phyloP scores from a whole-genome alignment of 2,329 filamentous ascomycete genomes.

The Fusarium setosum region DNA sequence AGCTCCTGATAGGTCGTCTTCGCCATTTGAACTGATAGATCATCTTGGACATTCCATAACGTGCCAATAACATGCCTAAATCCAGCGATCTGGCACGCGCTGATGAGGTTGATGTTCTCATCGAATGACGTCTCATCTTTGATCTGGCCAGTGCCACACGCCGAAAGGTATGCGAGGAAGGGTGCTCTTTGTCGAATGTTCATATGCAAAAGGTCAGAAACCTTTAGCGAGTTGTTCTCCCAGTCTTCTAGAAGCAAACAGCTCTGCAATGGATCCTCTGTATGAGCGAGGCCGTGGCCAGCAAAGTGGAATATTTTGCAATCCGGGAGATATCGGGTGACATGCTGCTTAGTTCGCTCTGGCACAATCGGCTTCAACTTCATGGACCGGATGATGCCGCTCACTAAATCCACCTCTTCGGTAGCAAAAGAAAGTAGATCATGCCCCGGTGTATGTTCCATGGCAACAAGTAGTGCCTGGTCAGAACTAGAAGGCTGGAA shows the following conservation, averaged over 20 bases:
- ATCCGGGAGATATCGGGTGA: not conserved
- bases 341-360: not conserved
- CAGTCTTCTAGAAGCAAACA: not conserved
- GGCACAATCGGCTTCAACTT: not conserved
- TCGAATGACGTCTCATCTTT: not conserved
- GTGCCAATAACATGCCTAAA: not conserved
- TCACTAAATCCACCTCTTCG: not conserved
- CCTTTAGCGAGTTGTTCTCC: not conserved
- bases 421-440: not conserved
- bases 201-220: not conserved
- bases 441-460: not conserved
- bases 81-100: not conserved
- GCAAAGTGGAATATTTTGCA: conserved; percentile 1
- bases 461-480: not conserved
- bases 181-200: not conserved
- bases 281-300: not conserved
- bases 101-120: conserved; percentile 1
- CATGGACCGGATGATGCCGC: not conserved
- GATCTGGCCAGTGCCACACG: not conserved
- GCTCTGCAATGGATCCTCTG: not conserved
- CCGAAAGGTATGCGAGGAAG: conserved; percentile 7
- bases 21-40: not conserved
- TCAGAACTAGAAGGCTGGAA: not conserved
- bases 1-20: not conserved
- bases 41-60: conserved; percentile 1